Evolutionary conservation across 1,284 basidiomycete genomes (phyloP), one percentile per base, ranked within the genome.

Genomic region (Ceratobasidium sp.): DNA sequence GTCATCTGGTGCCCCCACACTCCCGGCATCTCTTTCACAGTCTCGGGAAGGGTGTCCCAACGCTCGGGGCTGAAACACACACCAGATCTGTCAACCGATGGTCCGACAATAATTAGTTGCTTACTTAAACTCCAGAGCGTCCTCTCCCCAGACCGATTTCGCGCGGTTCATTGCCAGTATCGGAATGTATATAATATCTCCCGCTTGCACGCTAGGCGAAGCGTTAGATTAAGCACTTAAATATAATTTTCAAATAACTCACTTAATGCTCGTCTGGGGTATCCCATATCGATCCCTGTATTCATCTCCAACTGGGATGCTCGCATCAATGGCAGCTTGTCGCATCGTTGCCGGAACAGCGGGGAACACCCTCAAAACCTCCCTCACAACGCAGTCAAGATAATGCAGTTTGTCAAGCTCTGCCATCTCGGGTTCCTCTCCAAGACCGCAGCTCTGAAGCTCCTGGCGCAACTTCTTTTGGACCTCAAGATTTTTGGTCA

Each of bases 401-500:
- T 82, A 82, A 0, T 80, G 78, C 14, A 84, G 76, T 9, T 77
- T 77, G 72, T 82, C 82, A 33, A 86, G 76, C 11, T 80, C 80
- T 11, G 83, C 81, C 75, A 82, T 78, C 6, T 64, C 72, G 8
- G 88, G 88, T 7, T 79, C 84, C 14, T 90, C 88, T 14, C 79
- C 80, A 3, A 75, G 57, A 0, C 83, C 79, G 0, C 76, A 75
- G 17, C 33, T 0, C 85, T 86, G 78, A 0, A 93, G 83, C 80
- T 97, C 95, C 2, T 87, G 84, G 0, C 93, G 88, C 0, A 97
- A 87, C 77, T 89, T 89, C 14, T 79, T 81, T 80, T 96, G 94
- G 0, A 89, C 83, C 0, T 85, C 83, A 0, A 85, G 87, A 66
- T 88, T 76, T 51, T 85, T 84, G 0, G 89, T 82, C 3, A 96